Evolutionary conservation across 495 filamentous ascomycete genomes (phyloP), one percentile per base, ranked within the genome.

Genomic region (Penicillium cinerascens): DNA sequence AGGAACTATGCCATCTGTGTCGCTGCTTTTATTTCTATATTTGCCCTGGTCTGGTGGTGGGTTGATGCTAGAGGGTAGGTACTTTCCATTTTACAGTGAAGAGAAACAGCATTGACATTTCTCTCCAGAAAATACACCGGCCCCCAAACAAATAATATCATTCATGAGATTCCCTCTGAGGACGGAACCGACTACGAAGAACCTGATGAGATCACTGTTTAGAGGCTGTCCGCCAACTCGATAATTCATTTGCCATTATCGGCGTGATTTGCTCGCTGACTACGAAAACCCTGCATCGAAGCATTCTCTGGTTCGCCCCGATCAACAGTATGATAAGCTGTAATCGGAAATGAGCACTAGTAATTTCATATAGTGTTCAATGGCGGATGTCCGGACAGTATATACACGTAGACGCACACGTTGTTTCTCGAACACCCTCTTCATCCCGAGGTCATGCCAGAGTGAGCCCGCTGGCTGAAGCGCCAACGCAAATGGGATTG

Each of bases 1-100:
- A 80, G 77, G 82, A 88, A 88, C 52, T 88, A 88, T 59, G 85
- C 82, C 2, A 75, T 86, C 45, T 82, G 72, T 47, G 84, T 88
- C 10, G 85, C 78, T n/a, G 76, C 60, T 0, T 80, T 82, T 45
- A 85, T 88, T 61, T 83, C 73, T 0, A 42, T 75, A 0, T 86
- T 87, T 68, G 77, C 81, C 11, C 48, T 87, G 47, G 63, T 74
- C 3, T 88, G 85, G 85, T 88, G 85, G 85, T 85, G 73, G 70
- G 69, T 79, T 18, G 76, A 75, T 33, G 85, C 82, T 2, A 68
- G 78, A 59, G 74, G 78, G 82, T 84, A 67, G 61, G 78, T 8
- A 29, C 20, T 21, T 23, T 9, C 44, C 5, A 2, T 7, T 33
- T 9, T 15, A 45, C 43, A 42, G 40, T 56, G 25, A 57, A 29